Percentiles rank a stretch among this genome's conserved stretches.
Conservation (phyloP, 2,329 filamentous ascomycete genomes). For the Rhynchosporium graminicola region DNA sequence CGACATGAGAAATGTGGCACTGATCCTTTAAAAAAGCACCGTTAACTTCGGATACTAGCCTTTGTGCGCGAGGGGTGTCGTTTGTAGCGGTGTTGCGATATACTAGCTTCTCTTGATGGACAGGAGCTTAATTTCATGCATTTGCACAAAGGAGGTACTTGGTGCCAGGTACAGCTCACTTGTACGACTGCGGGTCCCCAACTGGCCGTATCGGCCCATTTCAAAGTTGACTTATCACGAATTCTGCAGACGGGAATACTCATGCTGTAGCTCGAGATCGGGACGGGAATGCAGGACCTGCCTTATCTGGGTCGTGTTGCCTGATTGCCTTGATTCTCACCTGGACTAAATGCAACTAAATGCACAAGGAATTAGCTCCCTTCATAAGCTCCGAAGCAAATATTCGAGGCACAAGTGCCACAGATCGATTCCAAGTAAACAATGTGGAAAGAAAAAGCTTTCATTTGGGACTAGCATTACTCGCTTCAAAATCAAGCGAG, state of each 20-base stretch:
- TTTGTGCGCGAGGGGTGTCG: slow-evolving; percentile 10
- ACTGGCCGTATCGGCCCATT: slow-evolving; percentile 6
- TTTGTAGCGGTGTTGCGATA: slow-evolving; percentile 7
- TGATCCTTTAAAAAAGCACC: slow-evolving; percentile 23
- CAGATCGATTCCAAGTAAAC: neutral
- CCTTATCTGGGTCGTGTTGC: slow-evolving; percentile 19
- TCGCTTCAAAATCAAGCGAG: neutral
- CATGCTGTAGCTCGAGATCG: slow-evolving; percentile 18
- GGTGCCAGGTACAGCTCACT: slow-evolving; percentile 9
- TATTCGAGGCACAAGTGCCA: neutral
- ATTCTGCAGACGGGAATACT: neutral
- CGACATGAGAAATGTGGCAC: slow-evolving; percentile 18
- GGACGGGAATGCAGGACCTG: slow-evolving; percentile 21
- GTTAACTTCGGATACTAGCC: slow-evolving; percentile 21
- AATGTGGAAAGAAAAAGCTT: neutral
- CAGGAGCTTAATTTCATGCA: slow-evolving; percentile 3
- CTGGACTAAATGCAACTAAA: neutral
- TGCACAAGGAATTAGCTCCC: neutral
- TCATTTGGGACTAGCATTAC: neutral
- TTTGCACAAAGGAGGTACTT: slow-evolving; percentile 8
- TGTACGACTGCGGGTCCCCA: slow-evolving; percentile 7
- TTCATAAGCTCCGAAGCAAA: no score
- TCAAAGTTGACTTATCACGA: slow-evolving; percentile 8
- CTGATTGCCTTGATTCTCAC: slow-evolving; percentile 7
- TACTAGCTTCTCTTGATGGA: neutral